A percentile compares a stretch with the other conserved stretches of the same genome.
phyloP scores from a whole-genome alignment of 768 basidiomycete genomes.

The Auriscalpium microsporum region DNA sequence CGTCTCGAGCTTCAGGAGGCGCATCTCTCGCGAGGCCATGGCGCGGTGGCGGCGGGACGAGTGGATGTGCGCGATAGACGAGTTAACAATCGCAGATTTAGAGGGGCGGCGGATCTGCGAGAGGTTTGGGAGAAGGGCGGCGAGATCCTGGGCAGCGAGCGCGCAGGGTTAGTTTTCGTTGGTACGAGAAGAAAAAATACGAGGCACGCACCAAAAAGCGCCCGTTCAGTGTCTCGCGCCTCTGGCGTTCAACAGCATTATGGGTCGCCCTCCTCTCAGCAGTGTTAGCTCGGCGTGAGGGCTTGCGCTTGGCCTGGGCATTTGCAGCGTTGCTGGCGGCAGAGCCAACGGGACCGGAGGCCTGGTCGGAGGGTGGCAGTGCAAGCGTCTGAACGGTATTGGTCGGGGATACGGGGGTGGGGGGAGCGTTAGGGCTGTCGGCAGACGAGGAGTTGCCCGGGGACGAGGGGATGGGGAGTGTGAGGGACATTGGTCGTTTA shows the following conservation, averaged over 20 bases:
- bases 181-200: constrained; percentile 5
- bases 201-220: constrained; percentile 65
- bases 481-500: constrained; percentile 31
- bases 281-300: constrained; percentile 85
- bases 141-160: constrained; percentile 58
- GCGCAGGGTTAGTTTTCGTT: constrained; percentile 9
- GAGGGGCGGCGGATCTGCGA: constrained; percentile 88
- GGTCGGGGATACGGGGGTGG: constrained; percentile 40
- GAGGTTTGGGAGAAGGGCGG: constrained; percentile 83
- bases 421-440: constrained; percentile 36
- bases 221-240: constrained; percentile 88
- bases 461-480: constrained; percentile 31
- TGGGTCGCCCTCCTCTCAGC: constrained; percentile 94
- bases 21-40: constrained; percentile 75
- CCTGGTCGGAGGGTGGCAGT: constrained; percentile 24
- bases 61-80: constrained; percentile 83
- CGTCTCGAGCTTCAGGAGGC: constrained; percentile 71
- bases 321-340: constrained; percentile 16
- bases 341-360: constrained; percentile 14
- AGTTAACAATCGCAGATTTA: constrained; percentile 96
- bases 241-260: constrained; percentile 92
- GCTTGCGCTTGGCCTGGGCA: constrained; percentile 62
- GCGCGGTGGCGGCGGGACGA: constrained; percentile 74
- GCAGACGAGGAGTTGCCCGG: constrained; percentile 32
- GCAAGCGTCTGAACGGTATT: constrained; percentile 27